phyloP scores from a whole-genome alignment of 2,329 filamentous ascomycete species.

The Alternaria brassicicola region DNA sequence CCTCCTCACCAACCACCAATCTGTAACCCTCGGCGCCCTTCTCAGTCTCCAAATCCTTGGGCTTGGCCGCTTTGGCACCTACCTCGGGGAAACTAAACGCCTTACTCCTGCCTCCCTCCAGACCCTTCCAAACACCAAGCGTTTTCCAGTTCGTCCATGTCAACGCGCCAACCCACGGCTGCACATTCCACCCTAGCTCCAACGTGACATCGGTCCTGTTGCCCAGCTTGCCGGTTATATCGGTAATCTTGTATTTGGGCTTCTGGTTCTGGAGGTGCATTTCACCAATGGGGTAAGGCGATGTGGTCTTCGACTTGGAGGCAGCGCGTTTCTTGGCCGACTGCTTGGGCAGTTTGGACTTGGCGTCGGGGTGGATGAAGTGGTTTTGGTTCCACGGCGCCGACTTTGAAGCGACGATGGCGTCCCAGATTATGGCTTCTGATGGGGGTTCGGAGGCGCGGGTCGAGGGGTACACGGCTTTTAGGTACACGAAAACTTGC shows the following conservation, averaged over 20 bases:
- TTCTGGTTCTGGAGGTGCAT: conserved; percentile 81
- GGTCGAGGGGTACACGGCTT: conserved; percentile 69
- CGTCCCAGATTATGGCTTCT: conserved; percentile 92
- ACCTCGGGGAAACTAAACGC: conserved; percentile 69
- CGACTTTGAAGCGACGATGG: conserved; percentile 80
- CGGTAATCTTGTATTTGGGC: conserved; percentile 96
- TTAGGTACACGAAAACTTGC: conserved; percentile 95
- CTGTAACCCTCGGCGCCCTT: conserved; percentile 57
- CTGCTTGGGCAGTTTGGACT: conserved; percentile 50
- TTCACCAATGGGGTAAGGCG: conserved; percentile 64
- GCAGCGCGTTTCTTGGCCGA: conserved; percentile 42
- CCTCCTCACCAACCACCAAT: conserved; percentile 48
- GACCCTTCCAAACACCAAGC: conserved; percentile 67
- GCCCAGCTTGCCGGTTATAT: conserved; percentile 80
- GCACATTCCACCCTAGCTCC: conserved; percentile 91
- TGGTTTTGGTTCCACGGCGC: conserved; percentile 61
- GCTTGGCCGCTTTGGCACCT: conserved; percentile 67
- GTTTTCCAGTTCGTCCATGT: conserved; percentile 69
- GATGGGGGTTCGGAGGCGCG: conserved; percentile 51
- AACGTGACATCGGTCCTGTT: conserved; percentile 75
- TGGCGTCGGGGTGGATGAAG: conserved; percentile 64
- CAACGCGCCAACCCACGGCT: conserved; percentile 91
- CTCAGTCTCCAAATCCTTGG: conserved; percentile 55
- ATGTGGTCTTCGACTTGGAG: conserved; percentile 11
- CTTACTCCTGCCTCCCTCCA: conserved; percentile 69